A percentile compares a stretch with the other conserved stretches of the same genome.
phyloP scores from a whole-genome alignment of 208 protist genomes.

The Leptomonas seymouri region DNA sequence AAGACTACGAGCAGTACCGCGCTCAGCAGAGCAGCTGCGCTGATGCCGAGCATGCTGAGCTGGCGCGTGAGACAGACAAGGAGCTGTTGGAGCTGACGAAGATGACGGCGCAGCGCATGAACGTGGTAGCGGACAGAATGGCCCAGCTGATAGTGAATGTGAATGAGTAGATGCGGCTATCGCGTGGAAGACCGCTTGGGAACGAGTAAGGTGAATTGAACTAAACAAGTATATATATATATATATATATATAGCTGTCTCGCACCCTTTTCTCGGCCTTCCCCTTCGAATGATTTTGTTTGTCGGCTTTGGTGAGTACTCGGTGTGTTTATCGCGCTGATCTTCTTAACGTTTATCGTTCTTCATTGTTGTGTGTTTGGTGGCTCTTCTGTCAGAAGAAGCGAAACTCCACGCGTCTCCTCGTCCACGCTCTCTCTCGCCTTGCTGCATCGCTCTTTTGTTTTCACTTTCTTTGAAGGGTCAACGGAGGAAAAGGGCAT shows the following conservation, averaged over 20 bases:
- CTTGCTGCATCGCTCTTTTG: no score
- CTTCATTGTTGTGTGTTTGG: constrained; percentile 1
- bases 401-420: no score
- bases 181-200: no score
- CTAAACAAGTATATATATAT: no score
- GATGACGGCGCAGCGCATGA: constrained; percentile 69
- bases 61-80: constrained; percentile 65
- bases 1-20: constrained; percentile 73
- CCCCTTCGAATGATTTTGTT: neutral
- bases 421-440: no score
- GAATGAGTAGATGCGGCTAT: constrained; percentile 26
- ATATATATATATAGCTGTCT: no score
- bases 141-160: constrained; percentile 58
- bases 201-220: no score
- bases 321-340: neutral
- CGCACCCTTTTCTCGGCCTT: no score
- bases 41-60: constrained; percentile 61
- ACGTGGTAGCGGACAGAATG: constrained; percentile 68
- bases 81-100: constrained; percentile 62
- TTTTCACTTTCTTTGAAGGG: neutral
- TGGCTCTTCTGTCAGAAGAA: no score
- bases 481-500: no score
- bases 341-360: constrained; percentile 17
- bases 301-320: neutral
- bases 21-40: constrained; percentile 52